These are phyloP conservation scores for Suillus plorans DNA, from an alignment of 768 basidiomycete species.

Conservation along the genomic window DNA sequence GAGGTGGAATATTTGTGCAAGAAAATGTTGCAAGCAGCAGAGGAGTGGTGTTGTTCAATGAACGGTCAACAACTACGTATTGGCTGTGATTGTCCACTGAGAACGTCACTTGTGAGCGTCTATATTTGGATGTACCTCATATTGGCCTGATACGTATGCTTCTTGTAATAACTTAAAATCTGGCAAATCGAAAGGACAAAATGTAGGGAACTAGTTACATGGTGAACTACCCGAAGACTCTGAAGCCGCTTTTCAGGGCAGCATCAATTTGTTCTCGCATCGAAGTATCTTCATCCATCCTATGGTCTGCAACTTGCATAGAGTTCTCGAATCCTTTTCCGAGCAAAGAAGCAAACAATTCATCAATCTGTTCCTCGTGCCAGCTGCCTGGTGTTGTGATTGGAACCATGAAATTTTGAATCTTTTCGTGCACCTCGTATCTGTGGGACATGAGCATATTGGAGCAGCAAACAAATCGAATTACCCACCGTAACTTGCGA, in stretches of 20 bases:
- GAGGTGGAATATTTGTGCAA: background rate
- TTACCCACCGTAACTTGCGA: constrained; percentile 75
- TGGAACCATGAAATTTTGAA: constrained; percentile 97
- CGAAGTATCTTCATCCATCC: constrained; percentile 22
- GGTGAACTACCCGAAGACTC: constrained; percentile 53
- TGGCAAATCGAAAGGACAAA: background rate
- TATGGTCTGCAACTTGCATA: constrained; percentile 23
- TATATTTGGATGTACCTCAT: constrained; percentile 23
- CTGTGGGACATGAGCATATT: constrained; percentile 36
- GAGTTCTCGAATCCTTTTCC: constrained; percentile 65
- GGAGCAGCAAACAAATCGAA: background rate
- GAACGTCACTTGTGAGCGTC: constrained; percentile 14
- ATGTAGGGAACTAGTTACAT: constrained; percentile 2
- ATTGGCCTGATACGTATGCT: background rate
- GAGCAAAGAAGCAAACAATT: constrained; percentile 85
- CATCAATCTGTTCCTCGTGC: constrained; percentile 97
- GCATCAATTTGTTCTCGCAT: constrained; percentile 32
- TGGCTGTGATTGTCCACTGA: constrained; percentile 3
- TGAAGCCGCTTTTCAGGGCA: constrained; percentile 47
- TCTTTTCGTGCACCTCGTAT: constrained; percentile 93
- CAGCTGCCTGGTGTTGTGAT: constrained; percentile 66
- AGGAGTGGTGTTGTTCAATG: background rate
- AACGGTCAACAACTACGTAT: background rate
- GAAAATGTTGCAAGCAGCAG: too few species aligned
- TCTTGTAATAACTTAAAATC: background rate